Percentiles rank a stretch among this genome's conserved stretches.
Conservation (phyloP, 352 stramenopile genomes). For the Pythium sp. region DNA sequence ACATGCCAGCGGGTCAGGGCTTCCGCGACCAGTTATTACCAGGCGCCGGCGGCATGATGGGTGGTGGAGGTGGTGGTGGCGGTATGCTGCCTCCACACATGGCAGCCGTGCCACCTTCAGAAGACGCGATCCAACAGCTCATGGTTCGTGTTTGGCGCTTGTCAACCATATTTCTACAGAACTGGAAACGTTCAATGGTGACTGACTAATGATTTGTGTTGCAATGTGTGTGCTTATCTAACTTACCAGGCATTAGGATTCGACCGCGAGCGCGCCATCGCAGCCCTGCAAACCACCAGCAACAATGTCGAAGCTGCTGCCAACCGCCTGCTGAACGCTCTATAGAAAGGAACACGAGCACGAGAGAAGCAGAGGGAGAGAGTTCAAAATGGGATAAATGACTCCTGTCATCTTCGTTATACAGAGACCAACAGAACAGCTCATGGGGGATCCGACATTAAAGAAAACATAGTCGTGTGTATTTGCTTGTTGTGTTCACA, state of each 20-base stretch:
- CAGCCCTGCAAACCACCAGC: slow-evolving; percentile 64
- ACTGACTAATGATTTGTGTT: background rate
- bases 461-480: background rate
- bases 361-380: background rate
- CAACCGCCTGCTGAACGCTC: slow-evolving; percentile 77
- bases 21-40: slow-evolving; percentile 83
- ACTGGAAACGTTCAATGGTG: background rate
- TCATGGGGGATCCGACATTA: background rate
- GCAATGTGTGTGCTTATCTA: background rate
- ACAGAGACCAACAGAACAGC: background rate
- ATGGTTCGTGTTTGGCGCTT: slow-evolving; percentile 37
- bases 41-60: slow-evolving; percentile 39
- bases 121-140: slow-evolving; percentile 79
- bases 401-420: background rate
- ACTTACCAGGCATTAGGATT: slow-evolving; percentile 56
- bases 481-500: background rate
- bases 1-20: slow-evolving; percentile 41
- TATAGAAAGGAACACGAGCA: slow-evolving; percentile 23
- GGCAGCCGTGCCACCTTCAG: slow-evolving; percentile 57
- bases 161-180: background rate
- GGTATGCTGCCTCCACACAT: slow-evolving; percentile 51
- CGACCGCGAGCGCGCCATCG: slow-evolving; percentile 65
- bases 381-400: background rate
- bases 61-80: slow-evolving; percentile 29
- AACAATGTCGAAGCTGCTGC: slow-evolving; percentile 88